Evolutionary conservation across 345 rosid genomes (phyloP).

Genomic region (Citrus sp.): DNA sequence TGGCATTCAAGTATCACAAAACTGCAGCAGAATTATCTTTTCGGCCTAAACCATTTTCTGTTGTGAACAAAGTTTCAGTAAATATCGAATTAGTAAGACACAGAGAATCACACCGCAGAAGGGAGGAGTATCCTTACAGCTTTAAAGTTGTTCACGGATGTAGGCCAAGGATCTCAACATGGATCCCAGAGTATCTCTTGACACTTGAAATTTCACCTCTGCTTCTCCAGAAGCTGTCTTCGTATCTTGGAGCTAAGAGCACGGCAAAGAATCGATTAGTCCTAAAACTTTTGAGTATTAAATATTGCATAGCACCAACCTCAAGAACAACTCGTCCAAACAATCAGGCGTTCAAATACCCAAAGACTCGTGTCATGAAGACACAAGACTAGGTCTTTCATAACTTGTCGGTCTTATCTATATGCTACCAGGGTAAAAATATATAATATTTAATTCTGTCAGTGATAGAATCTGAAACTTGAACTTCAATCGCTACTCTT

Average conservation of each 20-base stretch:
- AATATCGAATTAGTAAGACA: neutral
- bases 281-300: neutral
- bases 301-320: neutral
- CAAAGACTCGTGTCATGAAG: neutral
- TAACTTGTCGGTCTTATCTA: neutral
- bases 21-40: no score
- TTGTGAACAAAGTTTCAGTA: neutral
- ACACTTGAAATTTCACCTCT: constrained; percentile 67
- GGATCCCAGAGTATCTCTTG: constrained; percentile 52
- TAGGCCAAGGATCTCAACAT: constrained; percentile 66
- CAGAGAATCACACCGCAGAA: neutral
- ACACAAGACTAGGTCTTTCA: neutral
- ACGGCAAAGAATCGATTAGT: neutral
- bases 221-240: constrained; percentile 53
- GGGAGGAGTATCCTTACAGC: constrained; percentile 28
- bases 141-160: constrained; percentile 56
- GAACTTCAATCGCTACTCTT: neutral
- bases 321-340: neutral
- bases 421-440: neutral
- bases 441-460: neutral
- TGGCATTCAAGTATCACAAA: neutral
- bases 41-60: neutral
- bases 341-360: neutral
- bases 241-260: constrained; percentile 51
- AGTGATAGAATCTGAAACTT: neutral